These are phyloP conservation scores for Colletotrichum sp. DNA, from an alignment of 2,329 filamentous ascomycete genomes.

Conservation along the genomic window DNA sequence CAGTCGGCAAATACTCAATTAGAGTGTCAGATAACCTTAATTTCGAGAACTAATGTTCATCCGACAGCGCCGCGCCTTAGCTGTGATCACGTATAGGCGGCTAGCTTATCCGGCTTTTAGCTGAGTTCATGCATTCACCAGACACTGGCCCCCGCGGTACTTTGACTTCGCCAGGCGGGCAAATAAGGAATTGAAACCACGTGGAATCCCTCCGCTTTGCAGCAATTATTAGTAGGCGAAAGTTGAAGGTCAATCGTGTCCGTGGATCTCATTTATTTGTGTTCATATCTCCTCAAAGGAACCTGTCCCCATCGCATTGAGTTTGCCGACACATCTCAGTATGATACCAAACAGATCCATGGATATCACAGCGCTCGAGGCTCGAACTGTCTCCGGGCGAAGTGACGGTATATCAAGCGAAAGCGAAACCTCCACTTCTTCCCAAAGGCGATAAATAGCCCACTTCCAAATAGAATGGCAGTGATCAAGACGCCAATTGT, in stretches of 20 bases:
- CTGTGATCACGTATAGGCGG: not conserved
- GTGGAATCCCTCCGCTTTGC: not conserved
- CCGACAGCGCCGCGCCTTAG: not conserved
- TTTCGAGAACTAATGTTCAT: not conserved
- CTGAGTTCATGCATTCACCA: not conserved
- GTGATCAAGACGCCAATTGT: slow-evolving; percentile 18
- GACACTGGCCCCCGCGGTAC: not conserved
- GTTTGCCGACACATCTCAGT: not conserved
- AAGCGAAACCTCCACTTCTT: not conserved
- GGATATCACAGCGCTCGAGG: not conserved
- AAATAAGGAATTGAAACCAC: not conserved
- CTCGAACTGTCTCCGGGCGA: not conserved
- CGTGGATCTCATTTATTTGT: not conserved
- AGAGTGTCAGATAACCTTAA: not conserved
- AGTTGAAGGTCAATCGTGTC: not conserved
- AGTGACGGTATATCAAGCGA: not conserved
- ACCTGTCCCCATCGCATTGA: not conserved
- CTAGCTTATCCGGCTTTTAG: not conserved
- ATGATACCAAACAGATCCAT: not conserved
- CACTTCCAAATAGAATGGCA: slow-evolving; percentile 24
- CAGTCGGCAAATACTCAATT: not conserved
- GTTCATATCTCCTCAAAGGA: not conserved
- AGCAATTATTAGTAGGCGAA: not conserved
- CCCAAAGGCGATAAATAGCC: not conserved
- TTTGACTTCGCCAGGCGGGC: not conserved